Percentiles rank a stretch among this genome's conserved stretches.
These are phyloP conservation scores for Flueggea neowawraea DNA, from an alignment of 441 rosid species.

Conservation along the genomic window DNA sequence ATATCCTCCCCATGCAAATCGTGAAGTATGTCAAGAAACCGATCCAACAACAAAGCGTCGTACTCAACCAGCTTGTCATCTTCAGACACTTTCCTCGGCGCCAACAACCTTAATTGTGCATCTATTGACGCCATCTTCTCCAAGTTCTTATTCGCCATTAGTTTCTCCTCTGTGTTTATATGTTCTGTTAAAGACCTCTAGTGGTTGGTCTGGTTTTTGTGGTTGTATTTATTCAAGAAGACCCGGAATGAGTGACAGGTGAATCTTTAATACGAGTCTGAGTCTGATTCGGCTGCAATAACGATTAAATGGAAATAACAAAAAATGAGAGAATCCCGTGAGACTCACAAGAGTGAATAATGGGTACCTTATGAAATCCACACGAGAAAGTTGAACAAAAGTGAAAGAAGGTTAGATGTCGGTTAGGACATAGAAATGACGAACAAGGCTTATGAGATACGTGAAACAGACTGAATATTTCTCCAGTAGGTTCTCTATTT, in stretches of 20 bases:
- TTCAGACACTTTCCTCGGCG: conserved; percentile 81
- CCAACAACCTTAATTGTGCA: conserved; percentile 83
- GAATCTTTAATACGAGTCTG: no score
- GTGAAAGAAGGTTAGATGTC: not conserved
- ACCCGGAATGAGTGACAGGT: no score
- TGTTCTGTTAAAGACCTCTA: not conserved
- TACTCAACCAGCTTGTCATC: conserved; percentile 95
- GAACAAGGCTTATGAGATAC: no score
- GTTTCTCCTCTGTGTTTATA: not conserved
- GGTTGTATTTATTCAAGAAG: not conserved
- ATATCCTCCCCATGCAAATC: conserved; percentile 95
- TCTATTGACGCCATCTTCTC: conserved; percentile 96
- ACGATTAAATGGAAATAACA: not conserved
- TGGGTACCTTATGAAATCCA: not conserved
- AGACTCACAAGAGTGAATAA: not conserved
- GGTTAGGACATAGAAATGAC: no score
- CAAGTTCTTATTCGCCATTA: conserved; percentile 29
- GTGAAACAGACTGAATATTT: no score
- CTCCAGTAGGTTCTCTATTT: no score
- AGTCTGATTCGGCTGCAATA: no score
- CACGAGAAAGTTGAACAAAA: not conserved
- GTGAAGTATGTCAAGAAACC: conserved; percentile 94
- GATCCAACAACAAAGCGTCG: conserved; percentile 89
- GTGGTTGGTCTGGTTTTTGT: not conserved
- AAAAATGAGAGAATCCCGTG: conserved; percentile 5